These are phyloP conservation scores for Xanthoconium separans DNA, from an alignment of 1,284 basidiomycete genomes.

Conservation along the genomic window DNA sequence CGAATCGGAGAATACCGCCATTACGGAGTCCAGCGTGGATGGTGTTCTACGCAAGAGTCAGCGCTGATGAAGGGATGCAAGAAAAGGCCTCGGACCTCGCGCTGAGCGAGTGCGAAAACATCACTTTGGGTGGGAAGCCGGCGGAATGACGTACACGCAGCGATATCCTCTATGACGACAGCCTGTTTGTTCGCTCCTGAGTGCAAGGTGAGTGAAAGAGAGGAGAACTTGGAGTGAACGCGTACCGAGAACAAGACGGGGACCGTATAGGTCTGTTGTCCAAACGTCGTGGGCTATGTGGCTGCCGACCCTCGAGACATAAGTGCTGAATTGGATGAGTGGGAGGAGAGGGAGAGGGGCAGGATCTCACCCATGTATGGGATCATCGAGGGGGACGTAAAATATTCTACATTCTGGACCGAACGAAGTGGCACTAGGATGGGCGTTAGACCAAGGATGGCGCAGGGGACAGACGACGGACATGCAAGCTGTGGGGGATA, in stretches of 20 bases:
- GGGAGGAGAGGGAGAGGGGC: slow-evolving; percentile 15
- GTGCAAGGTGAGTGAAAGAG: slow-evolving; percentile 4
- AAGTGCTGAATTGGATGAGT: slow-evolving; percentile 29
- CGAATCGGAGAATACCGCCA: slow-evolving; percentile 59
- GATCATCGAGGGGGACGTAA: slow-evolving; percentile 21
- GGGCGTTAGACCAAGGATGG: slow-evolving; percentile 29
- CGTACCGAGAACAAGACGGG: slow-evolving; percentile 55
- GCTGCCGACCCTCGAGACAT: slow-evolving; percentile 16
- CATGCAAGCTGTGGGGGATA: slow-evolving; percentile 49
- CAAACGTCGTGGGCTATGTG: slow-evolving; percentile 53
- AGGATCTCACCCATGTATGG: slow-evolving; percentile 13
- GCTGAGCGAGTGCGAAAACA: slow-evolving; percentile 55
- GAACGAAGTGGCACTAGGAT: slow-evolving; percentile 33
- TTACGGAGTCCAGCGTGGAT: slow-evolving; percentile 64
- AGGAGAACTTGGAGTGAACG: neutral
- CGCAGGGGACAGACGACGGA: slow-evolving; percentile 31
- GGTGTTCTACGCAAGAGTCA: slow-evolving; percentile 41
- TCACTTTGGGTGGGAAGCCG: slow-evolving; percentile 55
- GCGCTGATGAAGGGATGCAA: neutral
- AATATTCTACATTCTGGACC: slow-evolving; percentile 32
- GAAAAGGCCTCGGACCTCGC: slow-evolving; percentile 38
- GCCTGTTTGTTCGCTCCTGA: slow-evolving; percentile 53
- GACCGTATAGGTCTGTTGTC: slow-evolving; percentile 48
- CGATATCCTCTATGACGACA: slow-evolving; percentile 52
- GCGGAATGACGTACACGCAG: slow-evolving; percentile 30